phyloP scores from a whole-genome alignment of 257 asterid genomes.

The Echites panduratus region DNA sequence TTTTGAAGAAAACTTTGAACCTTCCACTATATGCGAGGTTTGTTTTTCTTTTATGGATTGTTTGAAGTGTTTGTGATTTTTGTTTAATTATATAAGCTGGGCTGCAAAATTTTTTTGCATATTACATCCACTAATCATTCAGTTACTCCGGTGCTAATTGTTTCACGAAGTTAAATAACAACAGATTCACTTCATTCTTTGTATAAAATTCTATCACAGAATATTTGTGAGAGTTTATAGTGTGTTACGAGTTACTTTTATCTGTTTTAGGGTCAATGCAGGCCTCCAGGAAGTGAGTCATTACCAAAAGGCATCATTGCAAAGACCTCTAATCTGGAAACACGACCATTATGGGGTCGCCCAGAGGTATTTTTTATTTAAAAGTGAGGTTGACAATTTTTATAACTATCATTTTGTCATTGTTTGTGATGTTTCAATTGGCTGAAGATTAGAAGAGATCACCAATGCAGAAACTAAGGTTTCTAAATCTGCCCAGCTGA shows the following conservation, averaged over 20 bases:
- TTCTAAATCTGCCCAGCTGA: background rate
- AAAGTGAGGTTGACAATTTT: background rate
- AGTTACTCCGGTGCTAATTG: background rate
- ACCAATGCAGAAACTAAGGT: background rate
- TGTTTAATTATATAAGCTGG: background rate
- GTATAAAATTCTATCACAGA: background rate
- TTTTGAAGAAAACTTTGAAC: conserved; percentile 17
- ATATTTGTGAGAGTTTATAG: background rate
- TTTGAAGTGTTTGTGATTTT: background rate
- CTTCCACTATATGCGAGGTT: conserved; percentile 48
- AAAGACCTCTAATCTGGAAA: conserved; percentile 63
- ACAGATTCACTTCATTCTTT: background rate
- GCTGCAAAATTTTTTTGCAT: background rate
- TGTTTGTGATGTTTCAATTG: background rate
- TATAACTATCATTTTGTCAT: background rate
- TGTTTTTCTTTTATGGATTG: conserved; percentile 20
- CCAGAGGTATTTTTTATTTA: conserved; percentile 48
- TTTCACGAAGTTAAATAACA: background rate
- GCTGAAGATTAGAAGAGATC: background rate
- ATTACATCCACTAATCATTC: background rate
- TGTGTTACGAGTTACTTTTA: conserved; percentile 22
- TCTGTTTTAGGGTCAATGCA: conserved; percentile 47
- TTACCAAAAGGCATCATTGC: conserved; percentile 69
- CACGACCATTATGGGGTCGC: conserved; percentile 74
- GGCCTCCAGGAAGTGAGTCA: conserved; percentile 66